Evolutionary conservation across 345 rosid species (phyloP).

Genomic region (Citrus sinensis): DVS_A1.0 CM039161.1:1610501-1611000

Average conservation of each 20-base stretch:
- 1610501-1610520: conserved; percentile 49
- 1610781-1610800: conserved; percentile 24
- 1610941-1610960: not conserved
- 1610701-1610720: conserved; percentile 93
- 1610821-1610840: not conserved
- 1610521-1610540: conserved; percentile 77
- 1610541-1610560: conserved; percentile 94
- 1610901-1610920: not conserved
- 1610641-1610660: conserved; percentile 85
- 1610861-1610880: not conserved
- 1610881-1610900: not conserved
- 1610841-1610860: not conserved
- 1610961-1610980: not conserved
- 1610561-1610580: conserved; percentile 91
- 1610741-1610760: conserved; percentile 86
- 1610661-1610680: conserved; percentile 78
- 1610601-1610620: conserved; percentile 90
- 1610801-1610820: conserved; percentile 8
- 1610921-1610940: not conserved
- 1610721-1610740: conserved; percentile 80
- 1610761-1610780: conserved; percentile 95
- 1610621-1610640: conserved; percentile 79
- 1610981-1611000: not conserved
- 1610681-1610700: conserved; percentile 81
- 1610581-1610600: conserved; percentile 91